phyloP scores from a whole-genome alignment of 2,329 filamentous ascomycete genomes.

The Colletotrichum scovillei region DNA sequence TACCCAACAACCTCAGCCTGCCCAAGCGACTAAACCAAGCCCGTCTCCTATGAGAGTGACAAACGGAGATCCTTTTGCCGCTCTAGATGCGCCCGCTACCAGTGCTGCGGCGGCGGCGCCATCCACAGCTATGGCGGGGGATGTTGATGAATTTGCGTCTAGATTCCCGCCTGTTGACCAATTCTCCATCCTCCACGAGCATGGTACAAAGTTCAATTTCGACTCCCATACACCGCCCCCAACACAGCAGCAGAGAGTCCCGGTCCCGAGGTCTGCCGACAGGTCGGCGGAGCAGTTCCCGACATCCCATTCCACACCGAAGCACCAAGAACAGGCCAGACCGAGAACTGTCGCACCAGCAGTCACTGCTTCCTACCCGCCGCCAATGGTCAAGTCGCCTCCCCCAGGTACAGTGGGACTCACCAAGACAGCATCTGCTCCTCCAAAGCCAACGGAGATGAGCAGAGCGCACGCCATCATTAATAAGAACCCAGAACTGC shows the following conservation, averaged over 20 bases:
- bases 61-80: conserved; percentile 87
- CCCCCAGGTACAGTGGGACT: conserved; percentile 41
- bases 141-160: conserved; percentile 82
- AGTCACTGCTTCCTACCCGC: conserved; percentile 43
- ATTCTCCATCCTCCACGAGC: conserved; percentile 89
- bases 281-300: conserved; percentile 88
- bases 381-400: conserved; percentile 36
- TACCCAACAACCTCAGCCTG: conserved; percentile 50
- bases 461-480: conserved; percentile 74
- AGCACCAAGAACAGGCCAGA: conserved; percentile 19
- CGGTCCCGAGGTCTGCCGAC: conserved; percentile 77
- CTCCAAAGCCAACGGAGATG: conserved; percentile 58
- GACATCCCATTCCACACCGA: conserved; percentile 14
- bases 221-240: conserved; percentile 65
- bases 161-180: conserved; percentile 93
- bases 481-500: conserved; percentile 70
- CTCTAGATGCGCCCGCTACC: conserved; percentile 74
- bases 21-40: conserved; percentile 64
- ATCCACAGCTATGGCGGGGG: conserved; percentile 43
- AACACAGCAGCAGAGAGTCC: conserved; percentile 61
- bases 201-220: conserved; percentile 87
- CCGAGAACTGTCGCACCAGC: conserved; percentile 38
- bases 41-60: conserved; percentile 78
- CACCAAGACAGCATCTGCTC: conserved; percentile 49
- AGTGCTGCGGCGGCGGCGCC: conserved; percentile 49